These are phyloP conservation scores for Gnetum montanum DNA, from an alignment of 75 land plant genomes.

Conservation along the genomic window DNA sequence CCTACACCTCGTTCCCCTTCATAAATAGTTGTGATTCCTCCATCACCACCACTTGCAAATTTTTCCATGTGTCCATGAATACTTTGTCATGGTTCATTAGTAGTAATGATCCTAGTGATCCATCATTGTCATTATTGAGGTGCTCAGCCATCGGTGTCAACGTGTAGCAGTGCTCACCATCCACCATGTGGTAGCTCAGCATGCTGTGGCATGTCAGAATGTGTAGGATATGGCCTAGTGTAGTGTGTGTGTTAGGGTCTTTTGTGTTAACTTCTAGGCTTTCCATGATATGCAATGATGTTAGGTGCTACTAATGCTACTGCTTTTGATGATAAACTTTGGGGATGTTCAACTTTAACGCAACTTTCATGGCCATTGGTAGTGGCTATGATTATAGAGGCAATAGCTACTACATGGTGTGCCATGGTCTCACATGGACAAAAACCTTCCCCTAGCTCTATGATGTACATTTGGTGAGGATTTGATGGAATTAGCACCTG, in stretches of 20 bases:
- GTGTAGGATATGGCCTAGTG: constrained; percentile 18
- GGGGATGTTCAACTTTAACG: too few relatives aligned
- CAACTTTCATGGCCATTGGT: too few relatives aligned
- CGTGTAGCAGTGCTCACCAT: constrained; percentile 13
- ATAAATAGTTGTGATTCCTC: constrained; percentile 59
- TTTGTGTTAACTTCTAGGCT: too few relatives aligned
- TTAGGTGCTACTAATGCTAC: too few relatives aligned
- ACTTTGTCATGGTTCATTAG: constrained; percentile 49
- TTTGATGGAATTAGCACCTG: too few relatives aligned
- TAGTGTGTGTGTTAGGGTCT: constrained; percentile 7
- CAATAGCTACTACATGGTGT: too few relatives aligned
- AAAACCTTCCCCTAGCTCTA: too few relatives aligned
- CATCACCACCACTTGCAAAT: constrained; percentile 52
- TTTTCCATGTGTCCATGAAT: constrained; percentile 39
- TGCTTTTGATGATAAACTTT: too few relatives aligned
- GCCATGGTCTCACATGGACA: too few relatives aligned
- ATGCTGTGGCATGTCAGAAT: constrained; percentile 18
- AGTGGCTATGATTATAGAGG: too few relatives aligned
- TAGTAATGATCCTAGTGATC: constrained; percentile 13
- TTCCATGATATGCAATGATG: too few relatives aligned
- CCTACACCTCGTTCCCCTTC: constrained; percentile 36
- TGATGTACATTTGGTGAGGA: too few relatives aligned
- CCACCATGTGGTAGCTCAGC: constrained; percentile 11
- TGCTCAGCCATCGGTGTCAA: constrained; percentile 15
- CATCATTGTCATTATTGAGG: constrained; percentile 15